These are phyloP conservation scores for Stentor roeselii DNA, from an alignment of 73 alveolate species.

Conservation along the genomic window DNA sequence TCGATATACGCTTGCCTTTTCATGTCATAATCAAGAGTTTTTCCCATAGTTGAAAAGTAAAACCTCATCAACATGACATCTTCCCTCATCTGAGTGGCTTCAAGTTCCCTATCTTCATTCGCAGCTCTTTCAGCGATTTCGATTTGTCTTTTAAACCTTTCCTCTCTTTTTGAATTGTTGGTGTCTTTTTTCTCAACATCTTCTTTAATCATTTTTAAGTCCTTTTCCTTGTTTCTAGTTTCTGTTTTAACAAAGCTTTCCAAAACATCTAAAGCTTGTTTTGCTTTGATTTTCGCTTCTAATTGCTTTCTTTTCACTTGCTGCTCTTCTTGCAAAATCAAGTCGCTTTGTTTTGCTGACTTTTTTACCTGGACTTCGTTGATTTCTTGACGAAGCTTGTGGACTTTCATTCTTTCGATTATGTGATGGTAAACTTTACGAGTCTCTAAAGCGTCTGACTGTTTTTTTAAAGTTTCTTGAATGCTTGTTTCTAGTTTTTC, in stretches of 20 bases:
- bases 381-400: conserved; percentile 45
- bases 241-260: conserved; percentile 48
- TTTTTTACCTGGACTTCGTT: conserved; percentile 34
- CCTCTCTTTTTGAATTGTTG: conserved; percentile 55
- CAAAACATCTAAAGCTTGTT: conserved; percentile 43
- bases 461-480: conserved; percentile 32
- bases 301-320: conserved; percentile 45
- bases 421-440: conserved; percentile 48
- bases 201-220: conserved; percentile 46
- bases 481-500: conserved; percentile 21
- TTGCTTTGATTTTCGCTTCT: conserved; percentile 48
- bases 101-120: conserved; percentile 66
- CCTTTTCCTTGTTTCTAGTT: conserved; percentile 51
- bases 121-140: conserved; percentile 80
- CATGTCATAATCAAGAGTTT: conserved; percentile 64
- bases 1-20: conserved; percentile 45
- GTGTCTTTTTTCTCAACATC: conserved; percentile 58
- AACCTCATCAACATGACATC: conserved; percentile 57
- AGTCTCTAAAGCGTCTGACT: conserved; percentile 40
- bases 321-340: conserved; percentile 39
- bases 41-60: conserved; percentile 48
- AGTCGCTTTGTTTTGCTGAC: conserved; percentile 34
- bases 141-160: conserved; percentile 52
- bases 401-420: conserved; percentile 68
- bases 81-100: conserved; percentile 58